Percentiles rank a stretch among this genome's conserved stretches.
Evolutionary conservation across 768 basidiomycete genomes (phyloP).

Genomic region (Auricularia sp.): DNA sequence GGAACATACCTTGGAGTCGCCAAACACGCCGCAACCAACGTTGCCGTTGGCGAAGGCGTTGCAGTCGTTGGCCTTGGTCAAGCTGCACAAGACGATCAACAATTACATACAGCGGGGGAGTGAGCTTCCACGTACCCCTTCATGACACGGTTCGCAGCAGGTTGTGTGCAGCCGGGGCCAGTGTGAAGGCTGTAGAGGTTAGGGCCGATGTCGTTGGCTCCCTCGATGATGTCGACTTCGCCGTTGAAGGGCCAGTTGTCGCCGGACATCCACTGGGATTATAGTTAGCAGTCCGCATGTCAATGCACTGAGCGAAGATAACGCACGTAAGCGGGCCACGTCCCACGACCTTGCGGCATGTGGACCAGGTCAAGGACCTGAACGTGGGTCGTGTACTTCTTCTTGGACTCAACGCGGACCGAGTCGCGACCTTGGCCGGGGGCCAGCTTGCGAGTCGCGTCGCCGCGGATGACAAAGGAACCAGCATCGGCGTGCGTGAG

Average conservation of each 20-base stretch:
- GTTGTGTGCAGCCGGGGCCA: not conserved
- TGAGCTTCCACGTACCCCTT: not conserved
- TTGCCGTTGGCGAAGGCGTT: conserved; percentile 38
- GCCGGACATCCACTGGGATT: not conserved
- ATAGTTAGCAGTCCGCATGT: not conserved
- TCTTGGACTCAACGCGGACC: conserved; percentile 44
- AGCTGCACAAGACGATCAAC: not conserved
- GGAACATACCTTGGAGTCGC: not conserved
- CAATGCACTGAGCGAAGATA: not conserved
- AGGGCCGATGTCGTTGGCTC: not conserved
- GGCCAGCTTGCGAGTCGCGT: conserved; percentile 36
- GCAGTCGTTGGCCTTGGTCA: conserved; percentile 32
- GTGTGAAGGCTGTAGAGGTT: not conserved
- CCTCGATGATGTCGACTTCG: not conserved
- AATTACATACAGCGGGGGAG: not conserved
- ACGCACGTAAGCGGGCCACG: conserved; percentile 36
- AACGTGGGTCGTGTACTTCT: conserved; percentile 42
- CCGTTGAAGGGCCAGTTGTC: conserved; percentile 1
- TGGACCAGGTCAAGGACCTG: conserved; percentile 42
- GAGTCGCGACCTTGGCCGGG: conserved; percentile 48
- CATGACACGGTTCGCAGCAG: not conserved
- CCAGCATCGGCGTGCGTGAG: conserved; percentile 45
- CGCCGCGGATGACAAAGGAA: conserved; percentile 47
- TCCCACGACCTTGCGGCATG: conserved; percentile 40
- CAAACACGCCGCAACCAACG: conserved; percentile 43